Base-by-base conservation (phyloP, 1,284 basidiomycete genomes). In the Phellinidium pouzarii region DNA sequence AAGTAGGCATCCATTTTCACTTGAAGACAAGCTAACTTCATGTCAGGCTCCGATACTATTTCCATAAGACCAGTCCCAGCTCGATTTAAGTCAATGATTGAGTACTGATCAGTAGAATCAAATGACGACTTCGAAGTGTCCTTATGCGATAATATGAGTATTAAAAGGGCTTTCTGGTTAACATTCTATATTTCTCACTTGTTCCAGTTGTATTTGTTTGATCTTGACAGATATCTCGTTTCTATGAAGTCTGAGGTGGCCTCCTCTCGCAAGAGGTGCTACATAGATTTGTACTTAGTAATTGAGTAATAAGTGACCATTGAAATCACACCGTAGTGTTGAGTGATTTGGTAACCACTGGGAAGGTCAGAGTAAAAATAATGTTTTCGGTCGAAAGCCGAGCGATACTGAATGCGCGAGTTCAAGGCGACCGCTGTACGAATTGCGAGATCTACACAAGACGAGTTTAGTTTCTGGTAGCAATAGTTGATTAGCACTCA, bases 301-400 rank as follows among this genome's bases (percentile, higher is more conserved):
- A 44, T 38, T 44, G 29, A 43, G 47, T 25, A 26, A 6, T 29
- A 29, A 17, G 20, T 41, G 23, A 47, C 44, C 37, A 9, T 1
- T 9, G 34, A 31, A n/a, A 17, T 62, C 79, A 52, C 52, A 87
- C 87, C 76, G 67, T 98, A 97, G 60, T 92, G 88, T 64, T 98
- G 95, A 0, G 95, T 98, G 58, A 98, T 95, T 70, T 99, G 96
- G 68, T 94, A 99, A 0, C 94, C 95, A 2, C 87, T 76, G 0
- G 96, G 93, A 27, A 97, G 78, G 68, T 99, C 95, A 1, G 91
- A 81, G 65, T 99, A 99, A 68, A 98, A 98, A 66, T 99, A 99
- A 66, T 99, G 95, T 66, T 99, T 99, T 60, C 95, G 76, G 68
- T 99, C 95, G 60, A 97, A 97, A 1, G 87, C 77, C 0, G 90